phyloP scores from a whole-genome alignment of 1,139 yeast species.

The Pichia sp. region DNA sequence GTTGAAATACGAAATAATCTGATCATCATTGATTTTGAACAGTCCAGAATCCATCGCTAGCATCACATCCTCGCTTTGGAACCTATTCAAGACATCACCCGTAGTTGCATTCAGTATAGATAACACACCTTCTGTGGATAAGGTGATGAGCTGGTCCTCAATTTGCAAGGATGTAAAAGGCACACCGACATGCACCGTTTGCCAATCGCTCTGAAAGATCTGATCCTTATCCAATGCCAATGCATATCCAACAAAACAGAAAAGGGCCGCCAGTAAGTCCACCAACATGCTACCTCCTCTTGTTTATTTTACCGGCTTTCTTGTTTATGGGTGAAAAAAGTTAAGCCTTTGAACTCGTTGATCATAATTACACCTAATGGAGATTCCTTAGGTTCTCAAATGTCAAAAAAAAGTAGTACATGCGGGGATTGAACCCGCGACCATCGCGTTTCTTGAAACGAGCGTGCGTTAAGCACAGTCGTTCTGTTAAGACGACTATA shows the following conservation, averaged over 20 bases:
- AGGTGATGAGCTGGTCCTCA: conserved; percentile 16
- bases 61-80: conserved; percentile 6
- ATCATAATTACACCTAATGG: too few relatives aligned
- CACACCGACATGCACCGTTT: conserved; percentile 27
- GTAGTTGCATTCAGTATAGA: conserved; percentile 21
- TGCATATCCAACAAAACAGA: not conserved
- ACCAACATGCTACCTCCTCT: too few relatives aligned
- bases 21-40: not conserved
- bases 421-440: conserved; percentile 34
- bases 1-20: conserved; percentile 4
- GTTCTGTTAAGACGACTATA: conserved; percentile 29
- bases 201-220: conserved; percentile 31
- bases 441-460: conserved; percentile 32
- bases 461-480: conserved; percentile 28
- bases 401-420: conserved; percentile 24
- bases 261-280: too few relatives aligned
- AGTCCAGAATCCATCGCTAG: conserved; percentile 2
- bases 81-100: conserved; percentile 29
- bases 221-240: conserved; percentile 24
- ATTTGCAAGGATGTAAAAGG: conserved; percentile 18
- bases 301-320: too few relatives aligned
- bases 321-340: too few relatives aligned
- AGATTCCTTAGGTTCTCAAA: too few relatives aligned
- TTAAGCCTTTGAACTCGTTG: too few relatives aligned
- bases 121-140: conserved; percentile 25